Percentiles rank a stretch among this genome's conserved stretches.
Evolutionary conservation across 768 basidiomycete genomes (phyloP).

Genomic region (Suillus bovinus): DNA sequence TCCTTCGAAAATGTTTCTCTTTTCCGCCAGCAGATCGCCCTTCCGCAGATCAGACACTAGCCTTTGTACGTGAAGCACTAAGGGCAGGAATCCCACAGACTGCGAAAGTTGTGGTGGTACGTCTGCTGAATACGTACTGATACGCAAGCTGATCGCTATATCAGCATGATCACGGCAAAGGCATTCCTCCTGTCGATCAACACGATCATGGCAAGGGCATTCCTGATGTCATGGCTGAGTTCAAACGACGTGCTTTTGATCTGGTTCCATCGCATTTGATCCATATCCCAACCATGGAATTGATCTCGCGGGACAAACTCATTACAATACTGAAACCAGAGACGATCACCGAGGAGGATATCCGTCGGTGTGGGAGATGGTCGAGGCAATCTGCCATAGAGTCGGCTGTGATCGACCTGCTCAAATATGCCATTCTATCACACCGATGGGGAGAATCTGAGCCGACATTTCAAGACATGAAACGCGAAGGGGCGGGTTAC

Average conservation of each 20-base stretch:
- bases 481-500: constrained; percentile 14
- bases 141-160: not conserved
- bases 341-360: constrained; percentile 1
- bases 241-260: constrained; percentile 13
- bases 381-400: not conserved
- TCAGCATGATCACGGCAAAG: not conserved
- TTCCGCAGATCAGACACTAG: not conserved
- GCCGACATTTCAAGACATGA: constrained; percentile 5
- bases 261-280: constrained; percentile 5
- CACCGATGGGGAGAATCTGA: constrained; percentile 13
- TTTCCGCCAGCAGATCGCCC: not conserved
- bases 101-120: not conserved
- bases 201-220: not conserved
- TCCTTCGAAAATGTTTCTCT: constrained; percentile 2
- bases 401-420: not conserved
- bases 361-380: not conserved
- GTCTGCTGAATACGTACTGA: not conserved
- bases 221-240: constrained; percentile 1
- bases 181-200: not conserved
- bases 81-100: not conserved
- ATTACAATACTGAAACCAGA: constrained; percentile 7
- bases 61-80: not conserved
- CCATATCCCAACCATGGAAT: constrained; percentile 5
- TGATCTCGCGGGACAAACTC: constrained; percentile 3
- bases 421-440: constrained; percentile 15